Evolutionary conservation across 2,329 filamentous ascomycete species (phyloP), one percentile per base, ranked within the genome.

Genomic region (Sclerotinia glacialis): DNA sequence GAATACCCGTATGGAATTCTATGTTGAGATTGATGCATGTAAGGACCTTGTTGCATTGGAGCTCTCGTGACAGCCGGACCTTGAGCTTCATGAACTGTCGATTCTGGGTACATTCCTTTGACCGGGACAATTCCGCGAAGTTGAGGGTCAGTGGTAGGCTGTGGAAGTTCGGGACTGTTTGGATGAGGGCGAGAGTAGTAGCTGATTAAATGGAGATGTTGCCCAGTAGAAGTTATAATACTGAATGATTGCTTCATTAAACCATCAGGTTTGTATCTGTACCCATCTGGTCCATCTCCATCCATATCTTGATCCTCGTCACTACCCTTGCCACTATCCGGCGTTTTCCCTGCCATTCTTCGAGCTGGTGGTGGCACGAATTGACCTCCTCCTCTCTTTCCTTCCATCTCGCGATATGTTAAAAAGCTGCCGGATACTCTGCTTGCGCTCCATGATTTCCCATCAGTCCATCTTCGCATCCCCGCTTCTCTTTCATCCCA

Each of bases 161-260:
- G 91, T 71, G 87, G 86, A 40, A 98, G 83, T 61, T 90, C 90
- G 67, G 87, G 85, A 37, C 88, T 84, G 44, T 86, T 86, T 4
- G 90, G 86, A 67, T 92, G 87, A 37, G 91, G 91, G 66, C 93
- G 86, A 4, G 93, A 90, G 79, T 93, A 98, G 80, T 99, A 99
- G 74, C 94, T 97, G 80, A 99, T 99, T 62, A 99, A 85, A 80
- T 99, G 95, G 2, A 99, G 87, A 77, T 98, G 95, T 74, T 97
- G 93, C 71, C 92, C 86, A 47, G 84, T 88, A 1, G 91, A 92
- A 1, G 95, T 98, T 28, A 93, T 97, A 80, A 99, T 98, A 80
- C 94, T 98, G 83, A 98, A 99, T 0, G 95, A 98, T 79, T 99
- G 95, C 85, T 99, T 99, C 93, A 98, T 97, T 5, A 99, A 85